Percentiles rank a stretch among this genome's conserved stretches.
Evolutionary conservation across 371 early-diverging fungal species (phyloP).

Genomic region (Mortierella sp.): DNA sequence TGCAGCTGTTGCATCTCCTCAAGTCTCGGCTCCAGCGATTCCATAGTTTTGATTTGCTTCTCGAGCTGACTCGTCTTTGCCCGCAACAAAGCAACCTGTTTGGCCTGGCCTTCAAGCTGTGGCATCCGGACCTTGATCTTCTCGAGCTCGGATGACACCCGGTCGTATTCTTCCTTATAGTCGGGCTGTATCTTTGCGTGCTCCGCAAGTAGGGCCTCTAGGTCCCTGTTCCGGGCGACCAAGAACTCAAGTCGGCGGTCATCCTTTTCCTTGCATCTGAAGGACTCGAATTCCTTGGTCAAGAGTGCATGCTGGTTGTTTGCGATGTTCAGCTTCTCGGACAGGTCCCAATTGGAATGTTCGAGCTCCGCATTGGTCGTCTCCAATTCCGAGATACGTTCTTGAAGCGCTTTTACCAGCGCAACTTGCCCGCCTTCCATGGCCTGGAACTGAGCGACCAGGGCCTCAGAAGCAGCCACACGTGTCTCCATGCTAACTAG

Average conservation of each 20-base stretch:
- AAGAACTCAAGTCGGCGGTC: constrained; percentile 25
- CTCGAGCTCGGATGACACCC: constrained; percentile 18
- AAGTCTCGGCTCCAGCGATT: constrained; percentile 28
- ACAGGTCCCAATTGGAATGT: constrained; percentile 27
- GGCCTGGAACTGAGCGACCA: constrained; percentile 19
- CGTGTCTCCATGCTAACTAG: constrained; percentile 18
- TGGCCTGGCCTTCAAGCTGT: constrained; percentile 40
- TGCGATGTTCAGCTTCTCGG: constrained; percentile 28
- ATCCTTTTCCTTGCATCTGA: constrained; percentile 34
- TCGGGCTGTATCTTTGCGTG: constrained; percentile 16
- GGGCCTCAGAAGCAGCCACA: constrained; percentile 8
- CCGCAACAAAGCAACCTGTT: constrained; percentile 30
- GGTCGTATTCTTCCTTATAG: constrained; percentile 34
- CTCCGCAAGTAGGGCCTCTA: constrained; percentile 15
- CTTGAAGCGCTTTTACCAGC: constrained; percentile 19
- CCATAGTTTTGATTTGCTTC: constrained; percentile 43
- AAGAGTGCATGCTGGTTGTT: constrained; percentile 33
- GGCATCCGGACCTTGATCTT: constrained; percentile 29
- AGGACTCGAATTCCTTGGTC: constrained; percentile 30
- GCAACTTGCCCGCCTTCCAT: constrained; percentile 23
- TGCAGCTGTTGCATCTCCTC: constrained; percentile 33
- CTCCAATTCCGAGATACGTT: constrained; percentile 29
- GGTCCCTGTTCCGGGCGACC: constrained; percentile 17
- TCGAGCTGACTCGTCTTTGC: constrained; percentile 23
- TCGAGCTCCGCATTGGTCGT: constrained; percentile 36